A percentile compares a stretch with the other conserved stretches of the same genome.
These are phyloP conservation scores for Vitis amurensis DNA, from an alignment of 164 flowering plant genomes.

Conservation along the genomic window DNA sequence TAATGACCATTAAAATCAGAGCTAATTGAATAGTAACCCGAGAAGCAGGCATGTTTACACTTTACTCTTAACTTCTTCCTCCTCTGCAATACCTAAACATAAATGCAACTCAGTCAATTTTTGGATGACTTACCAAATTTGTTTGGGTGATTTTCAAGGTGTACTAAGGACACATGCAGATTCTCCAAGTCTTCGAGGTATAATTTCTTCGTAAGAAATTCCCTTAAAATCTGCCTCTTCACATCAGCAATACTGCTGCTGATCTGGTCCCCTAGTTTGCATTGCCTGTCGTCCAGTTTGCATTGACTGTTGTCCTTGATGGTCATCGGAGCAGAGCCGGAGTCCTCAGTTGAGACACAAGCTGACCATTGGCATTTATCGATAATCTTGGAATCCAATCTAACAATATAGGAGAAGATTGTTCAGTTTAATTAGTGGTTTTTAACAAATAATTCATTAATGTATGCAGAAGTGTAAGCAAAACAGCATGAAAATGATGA, in stretches of 20 bases:
- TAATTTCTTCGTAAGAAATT: slow-evolving; percentile 1
- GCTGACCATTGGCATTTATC: slow-evolving; percentile 28
- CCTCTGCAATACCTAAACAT: background rate
- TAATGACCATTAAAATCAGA: too few relatives aligned
- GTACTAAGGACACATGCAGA: slow-evolving; percentile 16
- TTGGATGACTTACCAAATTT: background rate
- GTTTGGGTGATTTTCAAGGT: slow-evolving; percentile 17
- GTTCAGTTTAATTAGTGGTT: background rate
- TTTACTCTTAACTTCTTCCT: too few relatives aligned
- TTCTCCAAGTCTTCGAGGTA: slow-evolving; percentile 21
- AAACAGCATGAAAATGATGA: background rate
- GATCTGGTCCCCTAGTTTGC: slow-evolving; percentile 10
- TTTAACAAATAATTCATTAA: background rate
- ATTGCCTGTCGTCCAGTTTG: slow-evolving; percentile 3
- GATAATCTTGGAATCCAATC: slow-evolving; percentile 19
- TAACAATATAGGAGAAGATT: background rate
- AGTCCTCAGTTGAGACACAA: background rate
- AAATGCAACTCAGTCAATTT: background rate
- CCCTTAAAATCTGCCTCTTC: background rate
- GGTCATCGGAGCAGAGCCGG: slow-evolving; percentile 2
- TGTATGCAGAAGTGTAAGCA: background rate
- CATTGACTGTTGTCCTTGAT: background rate
- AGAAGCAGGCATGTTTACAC: too few relatives aligned
- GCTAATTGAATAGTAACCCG: background rate
- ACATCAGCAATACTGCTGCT: slow-evolving; percentile 5